These are phyloP conservation scores for Roridomyces roridus DNA, from an alignment of 768 basidiomycete genomes.

Conservation along the genomic window DNA sequence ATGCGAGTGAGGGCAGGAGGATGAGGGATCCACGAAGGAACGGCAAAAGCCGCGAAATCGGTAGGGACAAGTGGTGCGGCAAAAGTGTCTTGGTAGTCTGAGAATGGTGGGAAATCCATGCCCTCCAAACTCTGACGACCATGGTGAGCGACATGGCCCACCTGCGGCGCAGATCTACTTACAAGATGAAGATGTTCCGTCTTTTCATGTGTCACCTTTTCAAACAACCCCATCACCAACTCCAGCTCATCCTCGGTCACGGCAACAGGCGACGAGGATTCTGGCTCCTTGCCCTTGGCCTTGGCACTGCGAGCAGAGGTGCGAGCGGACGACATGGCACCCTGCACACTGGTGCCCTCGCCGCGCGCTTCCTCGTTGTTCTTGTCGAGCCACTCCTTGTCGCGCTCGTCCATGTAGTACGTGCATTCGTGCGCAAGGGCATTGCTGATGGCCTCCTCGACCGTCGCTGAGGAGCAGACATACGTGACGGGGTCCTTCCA, in stretches of 20 bases:
- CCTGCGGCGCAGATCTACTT: slow-evolving; percentile 37
- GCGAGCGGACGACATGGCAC: slow-evolving; percentile 61
- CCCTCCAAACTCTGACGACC: slow-evolving; percentile 58
- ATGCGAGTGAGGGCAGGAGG: slow-evolving; percentile 66
- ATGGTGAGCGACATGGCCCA: slow-evolving; percentile 1
- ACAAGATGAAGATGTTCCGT: slow-evolving; percentile 81
- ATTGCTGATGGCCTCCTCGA: slow-evolving; percentile 73
- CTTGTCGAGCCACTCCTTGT: slow-evolving; percentile 93
- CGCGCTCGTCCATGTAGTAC: slow-evolving; percentile 98
- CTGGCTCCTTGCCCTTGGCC: slow-evolving; percentile 87
- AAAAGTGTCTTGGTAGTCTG: slow-evolving; percentile 79
- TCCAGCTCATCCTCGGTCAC: slow-evolving; percentile 95
- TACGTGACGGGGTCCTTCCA: slow-evolving; percentile 85
- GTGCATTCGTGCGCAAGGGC: slow-evolving; percentile 79
- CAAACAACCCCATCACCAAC: slow-evolving; percentile 92
- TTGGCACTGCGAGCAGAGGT: slow-evolving; percentile 43
- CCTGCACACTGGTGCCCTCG: slow-evolving; percentile 84
- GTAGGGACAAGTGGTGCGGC: slow-evolving; percentile 61
- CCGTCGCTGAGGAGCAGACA: slow-evolving; percentile 83
- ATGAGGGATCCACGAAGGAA: slow-evolving; percentile 74
- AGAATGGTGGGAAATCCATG: slow-evolving; percentile 75
- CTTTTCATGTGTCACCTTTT: slow-evolving; percentile 90
- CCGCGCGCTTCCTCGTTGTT: slow-evolving; percentile 89
- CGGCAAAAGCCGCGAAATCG: slow-evolving; percentile 70
- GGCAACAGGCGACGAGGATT: slow-evolving; percentile 60